Base-by-base conservation (phyloP, 2,329 filamentous ascomycete species). In the Pseudocercospora fijiensis region DNA sequence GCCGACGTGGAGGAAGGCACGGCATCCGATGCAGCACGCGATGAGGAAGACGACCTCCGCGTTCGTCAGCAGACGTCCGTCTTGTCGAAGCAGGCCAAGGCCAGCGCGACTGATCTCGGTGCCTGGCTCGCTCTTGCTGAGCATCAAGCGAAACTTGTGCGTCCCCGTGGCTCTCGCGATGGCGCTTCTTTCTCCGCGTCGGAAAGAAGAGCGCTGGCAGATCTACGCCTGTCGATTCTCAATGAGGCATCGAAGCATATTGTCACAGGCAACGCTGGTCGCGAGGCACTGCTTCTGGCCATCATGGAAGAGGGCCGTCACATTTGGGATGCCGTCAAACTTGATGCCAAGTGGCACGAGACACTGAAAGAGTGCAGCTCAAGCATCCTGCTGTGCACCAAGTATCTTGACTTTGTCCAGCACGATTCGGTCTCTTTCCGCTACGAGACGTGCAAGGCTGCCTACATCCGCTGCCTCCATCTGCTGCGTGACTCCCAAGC, bases 201-300 rank as follows among this genome's bases (percentile, higher is more conserved):
- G 2, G 90, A 95, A 72, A 79, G 81, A 57, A 84, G 83, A 65
- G 89, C 89, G 66, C 85, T 91, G 60, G 88, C 91, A 3, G 89
- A 95, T 67, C 86, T 96, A 61, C 94, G 91, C 68, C 79, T 96
- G 2, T 87, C 89, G 1, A 86, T 96, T 65, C 90, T 93, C 65
- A 87, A 94, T 67, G 88, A 91, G 65, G 93, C 93, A 0, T 76
- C 96, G 7, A 78, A 81, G 10, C 84, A 88, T 52, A 81, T 85
- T 5, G 74, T 75, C 0, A 76, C 79, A 0, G 70, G 78, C 37
- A 66, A 73, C 18, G 56, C 76, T 18, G 82, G 83, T 47, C 83
- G 85, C 16, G 84, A 90, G 64, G 78, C 77, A 8, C 80, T 97
- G 0, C 75, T 92, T 6, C 76, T 90, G 9, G 86, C 85, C 3